These are phyloP conservation scores for Penicillium crystallinum DNA, from an alignment of 495 filamentous ascomycete species.

Conservation along the genomic window DNA sequence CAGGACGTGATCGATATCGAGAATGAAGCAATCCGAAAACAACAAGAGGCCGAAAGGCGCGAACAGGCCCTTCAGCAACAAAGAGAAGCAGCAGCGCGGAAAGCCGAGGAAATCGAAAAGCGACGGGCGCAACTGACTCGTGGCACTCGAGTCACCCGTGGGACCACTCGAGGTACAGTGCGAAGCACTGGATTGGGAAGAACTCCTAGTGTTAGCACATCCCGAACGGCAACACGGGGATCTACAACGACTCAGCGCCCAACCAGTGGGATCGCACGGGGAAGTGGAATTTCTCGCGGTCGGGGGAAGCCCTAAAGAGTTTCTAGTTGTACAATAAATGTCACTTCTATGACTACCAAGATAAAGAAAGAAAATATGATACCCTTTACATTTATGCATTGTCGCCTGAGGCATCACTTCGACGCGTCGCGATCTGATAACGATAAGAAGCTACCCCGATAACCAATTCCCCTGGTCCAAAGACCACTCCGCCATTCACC, in stretches of 20 bases:
- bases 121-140: slow-evolving; percentile 43
- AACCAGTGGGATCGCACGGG: slow-evolving; percentile 48
- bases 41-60: slow-evolving; percentile 68
- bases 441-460: slow-evolving; percentile 18
- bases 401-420: slow-evolving; percentile 16
- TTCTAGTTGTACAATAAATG: slow-evolving; percentile 6
- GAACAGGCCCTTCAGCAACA: slow-evolving; percentile 70
- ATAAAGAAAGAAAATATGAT: slow-evolving; percentile 14
- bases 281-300: slow-evolving; percentile 38
- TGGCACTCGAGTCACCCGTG: slow-evolving; percentile 43
- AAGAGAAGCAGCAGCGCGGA: slow-evolving; percentile 62
- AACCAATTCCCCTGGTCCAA: slow-evolving; percentile 2
- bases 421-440: slow-evolving; percentile 21
- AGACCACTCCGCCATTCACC: not conserved
- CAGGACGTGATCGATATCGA: slow-evolving; percentile 81
- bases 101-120: slow-evolving; percentile 69
- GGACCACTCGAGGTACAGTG: slow-evolving; percentile 40
- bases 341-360: slow-evolving; percentile 6
- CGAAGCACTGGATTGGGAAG: slow-evolving; percentile 44
- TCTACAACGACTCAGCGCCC: slow-evolving; percentile 40
- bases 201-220: slow-evolving; percentile 36
- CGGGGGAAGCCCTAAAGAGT: slow-evolving; percentile 27
- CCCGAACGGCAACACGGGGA: slow-evolving; percentile 28
- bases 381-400: slow-evolving; percentile 13
- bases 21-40: slow-evolving; percentile 62